Evolutionary conservation across 345 rosid species (phyloP), one percentile per base, ranked within the genome.

Genomic region (Dimocarpus longan): DNA sequence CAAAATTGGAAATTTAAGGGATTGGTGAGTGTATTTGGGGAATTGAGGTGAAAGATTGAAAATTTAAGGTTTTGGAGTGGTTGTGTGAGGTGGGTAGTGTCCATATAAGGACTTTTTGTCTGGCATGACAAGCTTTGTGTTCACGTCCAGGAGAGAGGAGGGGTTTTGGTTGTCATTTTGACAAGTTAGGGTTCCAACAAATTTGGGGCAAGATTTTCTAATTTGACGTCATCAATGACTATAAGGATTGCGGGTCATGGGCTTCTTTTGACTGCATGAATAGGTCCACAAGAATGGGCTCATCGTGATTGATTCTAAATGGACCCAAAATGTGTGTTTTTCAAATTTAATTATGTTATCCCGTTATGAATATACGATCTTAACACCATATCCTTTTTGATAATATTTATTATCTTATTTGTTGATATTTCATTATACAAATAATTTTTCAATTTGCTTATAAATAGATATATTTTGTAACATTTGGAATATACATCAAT

Each of bases 11-110:
- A 66, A 43, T 8, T 7, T 71, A 19, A 48, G 21, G 2, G 37
- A 16, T 10, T 4, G 62, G 62, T 21, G 26, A 60, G 22, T 28
- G 7, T 48, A 46, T 50, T 70, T 44, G 28, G 42, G 22, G 37
- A 63, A 63, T 24, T 10, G 68, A 37, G 44, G 72, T 24, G 15
- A 40, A 32, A 54, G 26, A 1, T 28, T 22, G 67, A 62, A 7
- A 26, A 19, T 43, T 42, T 26, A 78, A 80, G 82, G 78, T 50
- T 50, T 65, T 63, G 64, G n/a, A 46, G 28, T 9, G 19, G 57
- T 39, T 62, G 52, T 21, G 6, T 59, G 69, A 4, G 10, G 10
- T 8, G 66, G 75, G 62, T 32, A 59, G 18, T 13, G 46, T 69
- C 76, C 74, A 67, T 72, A 79, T 26, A 71, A 48, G 40, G 60